Base-by-base conservation (phyloP, 2,329 filamentous ascomycete species). In the Aspergillus nomiae region DNA sequence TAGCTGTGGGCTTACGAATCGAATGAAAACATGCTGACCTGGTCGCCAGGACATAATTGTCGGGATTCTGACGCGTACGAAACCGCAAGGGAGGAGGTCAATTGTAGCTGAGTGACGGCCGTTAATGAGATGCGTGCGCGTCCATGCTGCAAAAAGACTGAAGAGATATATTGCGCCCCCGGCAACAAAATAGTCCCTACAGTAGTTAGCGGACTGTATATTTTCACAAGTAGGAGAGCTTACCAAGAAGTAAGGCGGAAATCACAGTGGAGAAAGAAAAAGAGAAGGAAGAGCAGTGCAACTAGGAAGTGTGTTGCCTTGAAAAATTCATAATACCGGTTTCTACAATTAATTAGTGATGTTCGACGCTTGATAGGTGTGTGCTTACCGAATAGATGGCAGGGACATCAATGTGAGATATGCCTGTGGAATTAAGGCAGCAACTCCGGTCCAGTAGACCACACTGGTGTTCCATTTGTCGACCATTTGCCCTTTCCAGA, bases 251-350 rank as follows among this genome's bases (percentile, higher is more conserved):
- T 81, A 14, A 88, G 76, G 0, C 76, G 80, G 71, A 82, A 84
- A 70, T 85, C 82, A 70, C 86, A 88, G 73, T 89, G 86, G 58
- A 87, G 78, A 74, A 89, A 88, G 73, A 89, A 84, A 69, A 87
- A 86, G 10, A 88, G 56, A 21, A 87, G 75, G 67, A 88, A 89
- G 1, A 86, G 67, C 4, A 85, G 65, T 0, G 82, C 85, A 4
- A 81, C 80, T 24, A 85, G 61, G 63, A 84, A 81, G 68, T 89
- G 86, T 0, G 83, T 82, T 4, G 78, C 79, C 67, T 88, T 88
- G 82, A 89, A 89, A 69, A 86, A 85, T 65, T 89, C 86, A 70
- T 89, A 88, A 66, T 77, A 83, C 0, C 82, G 78, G 58, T 84
- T 83, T 5, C 85, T 86, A 30, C 12, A 28, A 12, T 21, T 51